These are phyloP conservation scores for Scalesia atractyloides DNA, from an alignment of 129 eudicot species.

Conservation along the genomic window DNA sequence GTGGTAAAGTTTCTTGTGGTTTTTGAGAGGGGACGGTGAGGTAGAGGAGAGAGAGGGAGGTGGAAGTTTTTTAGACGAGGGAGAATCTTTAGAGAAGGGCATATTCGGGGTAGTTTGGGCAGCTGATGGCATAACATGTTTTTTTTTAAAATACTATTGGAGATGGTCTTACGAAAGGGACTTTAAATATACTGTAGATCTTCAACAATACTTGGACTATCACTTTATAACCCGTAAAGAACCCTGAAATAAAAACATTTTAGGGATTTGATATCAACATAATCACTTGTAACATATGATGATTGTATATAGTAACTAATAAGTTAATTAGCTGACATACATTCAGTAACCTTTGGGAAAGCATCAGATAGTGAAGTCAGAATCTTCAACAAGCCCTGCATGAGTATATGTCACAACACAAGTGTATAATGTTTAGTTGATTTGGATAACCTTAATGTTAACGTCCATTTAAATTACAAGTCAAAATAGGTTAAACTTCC, in stretches of 20 bases:
- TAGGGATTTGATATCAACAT: neutral
- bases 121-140: too few species aligned
- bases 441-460: too few species aligned
- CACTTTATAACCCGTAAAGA: constrained; percentile 57
- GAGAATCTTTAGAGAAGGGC: too few species aligned
- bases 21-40: too few species aligned
- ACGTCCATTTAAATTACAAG: too few species aligned
- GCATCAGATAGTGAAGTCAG: constrained; percentile 74
- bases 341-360: constrained; percentile 73
- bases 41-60: too few species aligned
- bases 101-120: too few species aligned
- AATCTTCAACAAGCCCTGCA: constrained; percentile 54
- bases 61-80: too few species aligned
- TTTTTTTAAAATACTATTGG: too few species aligned
- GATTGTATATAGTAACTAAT: too few species aligned
- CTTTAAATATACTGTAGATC: constrained; percentile 43
- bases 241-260: constrained; percentile 39
- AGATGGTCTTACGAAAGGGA: constrained; percentile 57
- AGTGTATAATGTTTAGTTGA: neutral
- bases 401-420: neutral
- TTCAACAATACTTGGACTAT: constrained; percentile 50
- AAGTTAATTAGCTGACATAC: constrained; percentile 41
- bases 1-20: too few species aligned
- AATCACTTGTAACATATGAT: neutral
- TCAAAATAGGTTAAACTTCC: too few species aligned